Conservation (phyloP, 352 stramenopile genomes). For the Pythium monospermum region DNA sequence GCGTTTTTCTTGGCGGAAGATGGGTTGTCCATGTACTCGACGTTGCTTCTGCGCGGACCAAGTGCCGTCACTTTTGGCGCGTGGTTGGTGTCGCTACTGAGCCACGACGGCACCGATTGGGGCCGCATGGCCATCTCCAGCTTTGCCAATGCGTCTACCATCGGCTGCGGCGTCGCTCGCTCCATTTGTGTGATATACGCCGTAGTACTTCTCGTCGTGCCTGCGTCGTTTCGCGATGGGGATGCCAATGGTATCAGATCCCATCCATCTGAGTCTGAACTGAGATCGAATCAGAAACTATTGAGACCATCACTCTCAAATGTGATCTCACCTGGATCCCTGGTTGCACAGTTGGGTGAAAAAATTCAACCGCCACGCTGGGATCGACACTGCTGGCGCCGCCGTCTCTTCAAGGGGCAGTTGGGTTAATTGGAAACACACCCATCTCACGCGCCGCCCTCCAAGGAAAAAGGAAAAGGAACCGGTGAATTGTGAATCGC, state of each 20-base stretch:
- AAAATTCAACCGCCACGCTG: background rate
- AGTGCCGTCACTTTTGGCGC: conserved; percentile 54
- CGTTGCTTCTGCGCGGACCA: conserved; percentile 39
- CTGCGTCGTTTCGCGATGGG: background rate
- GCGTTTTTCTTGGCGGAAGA: background rate
- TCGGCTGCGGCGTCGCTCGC: conserved; percentile 11
- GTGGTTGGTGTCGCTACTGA: conserved; percentile 68
- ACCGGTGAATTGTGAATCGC: too few species aligned
- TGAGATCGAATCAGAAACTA: background rate
- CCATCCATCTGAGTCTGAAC: background rate
- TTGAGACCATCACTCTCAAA: background rate
- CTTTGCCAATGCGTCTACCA: conserved; percentile 57
- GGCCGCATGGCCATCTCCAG: conserved; percentile 66
- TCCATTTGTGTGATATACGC: background rate
- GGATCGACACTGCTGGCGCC: too few species aligned
- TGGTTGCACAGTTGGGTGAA: too few species aligned
- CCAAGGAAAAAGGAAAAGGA: too few species aligned
- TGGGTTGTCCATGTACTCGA: conserved; percentile 46
- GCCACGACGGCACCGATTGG: conserved; percentile 68
- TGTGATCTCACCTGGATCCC: too few species aligned
- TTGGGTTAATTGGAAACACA: too few species aligned
- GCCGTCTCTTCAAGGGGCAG: too few species aligned
- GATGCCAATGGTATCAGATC: background rate
- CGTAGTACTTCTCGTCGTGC: too few species aligned
- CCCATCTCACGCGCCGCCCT: too few species aligned